These are phyloP conservation scores for Aureobasidium sp. DNA, from an alignment of 2,329 filamentous ascomycete genomes.

Conservation along the genomic window DNA sequence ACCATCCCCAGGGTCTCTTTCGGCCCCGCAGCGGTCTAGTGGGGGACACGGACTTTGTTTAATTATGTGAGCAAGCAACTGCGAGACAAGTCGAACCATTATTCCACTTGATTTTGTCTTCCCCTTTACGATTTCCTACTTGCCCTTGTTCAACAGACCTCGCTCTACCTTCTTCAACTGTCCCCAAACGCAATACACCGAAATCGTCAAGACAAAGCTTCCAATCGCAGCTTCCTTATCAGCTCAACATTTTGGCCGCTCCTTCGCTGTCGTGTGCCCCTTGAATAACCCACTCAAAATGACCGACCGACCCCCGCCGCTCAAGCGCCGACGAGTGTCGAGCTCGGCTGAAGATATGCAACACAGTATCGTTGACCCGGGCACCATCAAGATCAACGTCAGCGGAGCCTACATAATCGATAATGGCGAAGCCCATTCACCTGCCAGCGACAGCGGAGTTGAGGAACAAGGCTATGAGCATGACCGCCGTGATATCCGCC, in stretches of 20 bases:
- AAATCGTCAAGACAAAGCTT: neutral
- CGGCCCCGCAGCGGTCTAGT: conserved; percentile 4
- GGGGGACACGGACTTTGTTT: conserved; percentile 10
- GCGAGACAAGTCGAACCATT: conserved; percentile 10
- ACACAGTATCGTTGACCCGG: conserved; percentile 52
- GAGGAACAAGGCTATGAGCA: conserved; percentile 53
- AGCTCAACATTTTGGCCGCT: conserved; percentile 3
- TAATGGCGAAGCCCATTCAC: conserved; percentile 26
- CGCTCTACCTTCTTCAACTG: too few species aligned
- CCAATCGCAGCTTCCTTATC: conserved; percentile 8
- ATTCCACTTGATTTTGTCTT: neutral
- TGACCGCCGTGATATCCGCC: conserved; percentile 87
- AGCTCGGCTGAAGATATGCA: conserved; percentile 37
- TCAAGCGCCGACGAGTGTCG: conserved; percentile 29
- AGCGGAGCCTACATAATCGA: conserved; percentile 95
- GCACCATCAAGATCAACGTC: conserved; percentile 87
- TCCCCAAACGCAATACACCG: neutral
- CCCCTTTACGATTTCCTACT: neutral
- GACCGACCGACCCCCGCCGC: conserved; percentile 16
- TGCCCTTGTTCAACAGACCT: neutral
- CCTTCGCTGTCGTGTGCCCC: conserved; percentile 1
- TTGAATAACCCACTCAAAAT: neutral
- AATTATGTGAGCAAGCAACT: conserved; percentile 9
- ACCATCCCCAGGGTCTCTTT: neutral
- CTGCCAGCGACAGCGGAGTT: conserved; percentile 26